A percentile compares a stretch with the other conserved stretches of the same genome.
Evolutionary conservation across 495 filamentous ascomycete species (phyloP).

Genomic region (Hypoxylon subgilvum): DNA sequence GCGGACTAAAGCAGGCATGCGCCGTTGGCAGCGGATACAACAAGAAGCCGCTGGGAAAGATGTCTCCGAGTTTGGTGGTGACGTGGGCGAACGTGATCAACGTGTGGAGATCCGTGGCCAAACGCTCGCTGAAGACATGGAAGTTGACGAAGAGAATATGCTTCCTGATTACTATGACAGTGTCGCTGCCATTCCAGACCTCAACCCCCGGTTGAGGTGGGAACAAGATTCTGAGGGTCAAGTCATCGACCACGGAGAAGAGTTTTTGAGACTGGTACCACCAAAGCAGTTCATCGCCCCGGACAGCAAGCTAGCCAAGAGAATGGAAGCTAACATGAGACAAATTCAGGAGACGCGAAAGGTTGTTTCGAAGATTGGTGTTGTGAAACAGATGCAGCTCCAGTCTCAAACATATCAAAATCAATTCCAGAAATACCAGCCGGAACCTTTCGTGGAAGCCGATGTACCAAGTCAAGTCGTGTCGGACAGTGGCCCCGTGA

Average conservation of each 20-base stretch:
- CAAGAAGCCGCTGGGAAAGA: slow-evolving; percentile 64
- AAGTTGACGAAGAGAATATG: slow-evolving; percentile 76
- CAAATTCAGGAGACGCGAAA: slow-evolving; percentile 98
- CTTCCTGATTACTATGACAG: slow-evolving; percentile 95
- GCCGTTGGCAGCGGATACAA: slow-evolving; percentile 77
- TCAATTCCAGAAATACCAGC: slow-evolving; percentile 96
- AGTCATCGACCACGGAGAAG: slow-evolving; percentile 81
- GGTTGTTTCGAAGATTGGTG: slow-evolving; percentile 90
- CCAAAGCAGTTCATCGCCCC: slow-evolving; percentile 79
- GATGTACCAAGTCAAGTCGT: slow-evolving; percentile 83
- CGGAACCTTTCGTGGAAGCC: slow-evolving; percentile 84
- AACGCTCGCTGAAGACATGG: slow-evolving; percentile 89
- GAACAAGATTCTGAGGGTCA: slow-evolving; percentile 84
- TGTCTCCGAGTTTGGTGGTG: slow-evolving; percentile 45
- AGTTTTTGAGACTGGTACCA: slow-evolving; percentile 76
- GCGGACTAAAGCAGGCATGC: slow-evolving; percentile 68
- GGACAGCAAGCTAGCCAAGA: slow-evolving; percentile 73
- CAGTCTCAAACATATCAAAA: slow-evolving; percentile 98
- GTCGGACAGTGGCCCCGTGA: slow-evolving; percentile 85
- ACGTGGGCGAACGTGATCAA: no score
- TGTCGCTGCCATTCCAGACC: slow-evolving; percentile 82
- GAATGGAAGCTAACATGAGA: slow-evolving; percentile 85
- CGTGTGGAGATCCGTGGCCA: no score
- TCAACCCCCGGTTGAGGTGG: slow-evolving; percentile 78
- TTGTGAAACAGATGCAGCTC: slow-evolving; percentile 99